Conservation (phyloP, 2,329 filamentous ascomycete species). For the Penicillium sp. region DNA sequence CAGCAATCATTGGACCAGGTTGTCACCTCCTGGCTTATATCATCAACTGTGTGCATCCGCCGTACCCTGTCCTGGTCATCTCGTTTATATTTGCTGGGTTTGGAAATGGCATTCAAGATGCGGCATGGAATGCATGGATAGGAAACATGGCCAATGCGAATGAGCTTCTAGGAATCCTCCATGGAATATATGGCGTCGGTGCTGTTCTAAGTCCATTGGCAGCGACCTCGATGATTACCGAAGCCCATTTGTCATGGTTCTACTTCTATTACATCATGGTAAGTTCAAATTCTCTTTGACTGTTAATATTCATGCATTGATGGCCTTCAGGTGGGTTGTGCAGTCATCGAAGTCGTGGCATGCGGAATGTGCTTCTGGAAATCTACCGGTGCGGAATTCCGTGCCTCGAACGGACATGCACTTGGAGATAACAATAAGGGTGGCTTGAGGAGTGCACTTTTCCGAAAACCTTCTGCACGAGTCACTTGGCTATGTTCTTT, state of each 20-base stretch:
- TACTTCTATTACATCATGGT: conserved; percentile 77
- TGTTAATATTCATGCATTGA: background rate
- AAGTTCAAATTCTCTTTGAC: conserved; percentile 15
- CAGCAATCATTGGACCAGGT: conserved; percentile 64
- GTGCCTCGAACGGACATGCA: conserved; percentile 7
- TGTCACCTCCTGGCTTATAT: conserved; percentile 42
- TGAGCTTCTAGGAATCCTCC: conserved; percentile 70
- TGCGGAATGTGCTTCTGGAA: conserved; percentile 26
- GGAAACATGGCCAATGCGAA: conserved; percentile 74
- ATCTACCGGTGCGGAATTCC: conserved; percentile 18
- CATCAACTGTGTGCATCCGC: conserved; percentile 40
- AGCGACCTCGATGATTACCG: conserved; percentile 71
- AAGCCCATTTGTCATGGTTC: conserved; percentile 65
- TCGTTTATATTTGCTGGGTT: conserved; percentile 44
- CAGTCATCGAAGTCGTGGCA: conserved; percentile 24
- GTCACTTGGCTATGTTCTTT: conserved; percentile 45
- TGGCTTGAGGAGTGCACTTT: conserved; percentile 21
- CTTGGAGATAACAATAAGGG: conserved; percentile 15
- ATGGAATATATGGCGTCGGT: conserved; percentile 72
- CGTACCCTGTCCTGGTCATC: conserved; percentile 43
- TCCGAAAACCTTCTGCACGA: conserved; percentile 21
- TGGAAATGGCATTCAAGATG: conserved; percentile 48
- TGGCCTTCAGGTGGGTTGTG: conserved; percentile 21
- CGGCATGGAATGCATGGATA: conserved; percentile 62
- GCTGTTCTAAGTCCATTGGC: conserved; percentile 69